A percentile compares a stretch with the other conserved stretches of the same genome.
These are phyloP conservation scores for Sinapis alba DNA, from an alignment of 441 rosid genomes.

Conservation along the genomic window DNA sequence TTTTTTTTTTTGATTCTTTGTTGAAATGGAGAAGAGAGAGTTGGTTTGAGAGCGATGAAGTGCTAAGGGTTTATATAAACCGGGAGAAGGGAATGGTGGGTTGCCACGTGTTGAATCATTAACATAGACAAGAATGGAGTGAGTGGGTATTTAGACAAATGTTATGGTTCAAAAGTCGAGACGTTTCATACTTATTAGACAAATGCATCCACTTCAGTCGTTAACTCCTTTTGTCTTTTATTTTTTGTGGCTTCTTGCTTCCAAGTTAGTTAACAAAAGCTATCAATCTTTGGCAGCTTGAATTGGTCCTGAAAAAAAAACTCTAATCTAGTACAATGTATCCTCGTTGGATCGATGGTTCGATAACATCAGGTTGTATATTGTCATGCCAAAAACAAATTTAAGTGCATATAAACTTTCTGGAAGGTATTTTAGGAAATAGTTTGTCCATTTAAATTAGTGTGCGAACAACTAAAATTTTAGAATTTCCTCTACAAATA, in stretches of 20 bases:
- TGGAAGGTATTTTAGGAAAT: neutral
- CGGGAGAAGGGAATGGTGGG: constrained; percentile 17
- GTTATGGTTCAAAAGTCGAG: constrained; percentile 28
- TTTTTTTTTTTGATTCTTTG: neutral
- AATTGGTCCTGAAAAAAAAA: constrained; percentile 6
- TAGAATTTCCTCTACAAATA: neutral
- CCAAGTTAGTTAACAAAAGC: constrained; percentile 22
- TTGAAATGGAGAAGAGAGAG: constrained; percentile 15
- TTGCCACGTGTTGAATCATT: constrained; percentile 41
- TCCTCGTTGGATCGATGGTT: neutral
- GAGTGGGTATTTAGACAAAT: constrained; percentile 16
- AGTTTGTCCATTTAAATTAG: neutral
- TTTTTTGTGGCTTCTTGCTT: constrained; percentile 21
- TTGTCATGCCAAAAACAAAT: neutral
- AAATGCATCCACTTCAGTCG: constrained; percentile 31
- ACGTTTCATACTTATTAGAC: constrained; percentile 39
- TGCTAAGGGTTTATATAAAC: constrained; percentile 40
- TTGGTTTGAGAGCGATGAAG: constrained; percentile 43
- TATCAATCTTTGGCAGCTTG: constrained; percentile 23
- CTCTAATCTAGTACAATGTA: neutral
- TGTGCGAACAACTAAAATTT: neutral
- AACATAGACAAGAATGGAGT: constrained; percentile 16
- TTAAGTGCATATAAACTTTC: neutral
- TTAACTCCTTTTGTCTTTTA: constrained; percentile 1
- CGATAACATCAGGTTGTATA: neutral